Evolutionary conservation across 169 alveolate species (phyloP), one percentile per base, ranked within the genome.

Genomic region (Plasmodium knowlesi): DNA sequence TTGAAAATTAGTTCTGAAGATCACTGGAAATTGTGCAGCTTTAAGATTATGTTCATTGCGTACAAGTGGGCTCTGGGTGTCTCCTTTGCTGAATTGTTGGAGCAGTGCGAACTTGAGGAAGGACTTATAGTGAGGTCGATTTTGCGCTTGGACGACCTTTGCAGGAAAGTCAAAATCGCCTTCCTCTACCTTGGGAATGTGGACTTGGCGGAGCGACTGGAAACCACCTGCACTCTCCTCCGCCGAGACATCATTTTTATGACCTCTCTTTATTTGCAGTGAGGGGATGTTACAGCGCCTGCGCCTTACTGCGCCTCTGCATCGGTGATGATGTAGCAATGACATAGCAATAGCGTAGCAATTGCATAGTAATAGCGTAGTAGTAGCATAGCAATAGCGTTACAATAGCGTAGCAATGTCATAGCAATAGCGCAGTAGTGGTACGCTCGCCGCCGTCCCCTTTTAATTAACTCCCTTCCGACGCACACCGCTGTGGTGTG

Each of bases 121-220:
- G 99, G 99, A 22, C 96, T 97, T 54, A 98, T 99, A 34, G 99
- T 99, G 43, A 95, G 99, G 74, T 97, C 98, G 8, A 97, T 99
- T 71, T 89, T 96, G 37, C 95, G 99, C 57, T 96, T 98, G 37
- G 99, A 98, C 84, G 98, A 98, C 57, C 88, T 98, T 28, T 94
- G 99, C 54, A 97, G 97, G 54, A 96, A 95, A 71, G 95, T 96
- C n/a, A 96, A 94, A 25, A 97, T 95, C 41, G 99, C 99, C 14
- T 98, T 98, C 28, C 84, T 93, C 61, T 91, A 98, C 73, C 97
- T 98, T 61, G 99, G 99, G 3, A 98, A 98, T 86, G 93, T 79
- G 46, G 97, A 90, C 50, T 84, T 98, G 80, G 97, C 96, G 12
- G 92, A 95, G 14, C 97, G 97, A 67, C 92, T 98, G 50, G 98